These are phyloP conservation scores for Tricholoma hemisulphureum DNA, from an alignment of 768 basidiomycete species.

Conservation along the genomic window DNA sequence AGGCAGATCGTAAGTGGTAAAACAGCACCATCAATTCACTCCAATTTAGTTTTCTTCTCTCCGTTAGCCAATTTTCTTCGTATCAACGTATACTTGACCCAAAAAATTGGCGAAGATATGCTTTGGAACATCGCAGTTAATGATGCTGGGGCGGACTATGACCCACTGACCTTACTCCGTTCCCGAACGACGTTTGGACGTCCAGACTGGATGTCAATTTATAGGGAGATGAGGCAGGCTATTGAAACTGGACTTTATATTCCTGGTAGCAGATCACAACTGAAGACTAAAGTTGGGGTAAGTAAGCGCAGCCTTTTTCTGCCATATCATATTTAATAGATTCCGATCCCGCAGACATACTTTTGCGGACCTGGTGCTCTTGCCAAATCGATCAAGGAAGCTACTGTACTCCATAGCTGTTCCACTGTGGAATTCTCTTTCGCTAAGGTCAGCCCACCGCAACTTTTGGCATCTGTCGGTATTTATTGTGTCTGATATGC, in stretches of 20 bases:
- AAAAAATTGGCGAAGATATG: conserved; percentile 83
- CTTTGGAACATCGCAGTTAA: conserved; percentile 91
- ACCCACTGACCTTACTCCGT: conserved; percentile 85
- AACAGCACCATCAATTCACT: background rate
- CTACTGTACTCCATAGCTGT: conserved; percentile 54
- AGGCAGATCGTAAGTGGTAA: conserved; percentile 73
- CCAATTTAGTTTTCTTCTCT: conserved; percentile 11
- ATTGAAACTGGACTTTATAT: conserved; percentile 84
- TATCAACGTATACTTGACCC: conserved; percentile 88
- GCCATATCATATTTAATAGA: conserved; percentile 5
- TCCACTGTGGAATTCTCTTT: conserved; percentile 72
- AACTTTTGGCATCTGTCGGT: background rate
- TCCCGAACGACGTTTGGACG: conserved; percentile 90
- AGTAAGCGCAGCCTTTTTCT: conserved; percentile 27
- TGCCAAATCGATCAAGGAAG: conserved; percentile 75
- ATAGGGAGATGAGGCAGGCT: conserved; percentile 66
- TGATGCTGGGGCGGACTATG: conserved; percentile 80
- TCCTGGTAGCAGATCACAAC: conserved; percentile 71
- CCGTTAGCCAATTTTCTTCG: conserved; percentile 83
- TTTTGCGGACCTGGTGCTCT: conserved; percentile 83
- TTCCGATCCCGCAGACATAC: conserved; percentile 57
- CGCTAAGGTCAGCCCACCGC: conserved; percentile 54
- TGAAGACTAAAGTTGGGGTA: conserved; percentile 84
- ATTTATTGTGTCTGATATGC: background rate
- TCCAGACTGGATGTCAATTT: conserved; percentile 86